Evolutionary conservation across 225 moss, liverwort and hornwort species (phyloP).

Genomic region (Straminergon stramineum): DNA sequence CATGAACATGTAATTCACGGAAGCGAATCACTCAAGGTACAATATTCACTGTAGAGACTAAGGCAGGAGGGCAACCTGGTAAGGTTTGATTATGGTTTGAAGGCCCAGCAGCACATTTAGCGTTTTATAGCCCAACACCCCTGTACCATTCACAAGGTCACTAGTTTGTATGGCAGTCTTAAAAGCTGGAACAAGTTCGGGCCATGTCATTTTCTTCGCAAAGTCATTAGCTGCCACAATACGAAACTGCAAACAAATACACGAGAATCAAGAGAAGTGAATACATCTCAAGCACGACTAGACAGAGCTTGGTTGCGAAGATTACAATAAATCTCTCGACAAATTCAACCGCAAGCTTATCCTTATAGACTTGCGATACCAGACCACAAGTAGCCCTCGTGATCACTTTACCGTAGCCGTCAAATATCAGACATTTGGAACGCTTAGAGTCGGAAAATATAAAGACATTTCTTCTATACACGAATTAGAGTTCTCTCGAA

Average conservation of each 20-base stretch:
- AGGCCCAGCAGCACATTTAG: conserved; percentile 81
- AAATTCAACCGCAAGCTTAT: background rate
- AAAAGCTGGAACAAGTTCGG: conserved; percentile 79
- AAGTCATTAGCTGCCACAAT: conserved; percentile 83
- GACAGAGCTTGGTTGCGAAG: background rate
- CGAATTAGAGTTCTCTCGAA: background rate
- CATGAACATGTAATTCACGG: background rate
- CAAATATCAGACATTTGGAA: background rate
- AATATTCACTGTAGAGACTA: background rate
- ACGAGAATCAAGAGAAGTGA: background rate
- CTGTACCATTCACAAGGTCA: conserved; percentile 68
- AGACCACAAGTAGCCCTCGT: background rate
- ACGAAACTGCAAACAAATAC: conserved; percentile 68
- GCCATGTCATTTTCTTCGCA: conserved; percentile 74
- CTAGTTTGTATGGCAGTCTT: conserved; percentile 81
- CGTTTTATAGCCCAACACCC: conserved; percentile 62
- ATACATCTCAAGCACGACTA: background rate
- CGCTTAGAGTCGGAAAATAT: background rate
- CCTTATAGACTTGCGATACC: background rate
- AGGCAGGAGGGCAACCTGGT: conserved; percentile 45
- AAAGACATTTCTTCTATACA: background rate
- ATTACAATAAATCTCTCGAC: background rate
- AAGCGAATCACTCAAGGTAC: background rate
- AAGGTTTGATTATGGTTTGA: conserved; percentile 87
- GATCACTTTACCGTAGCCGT: background rate